Evolutionary conservation across 2,329 filamentous ascomycete genomes (phyloP), one percentile per base, ranked within the genome.

Genomic region (Pseudogymnoascus sp.): DNA sequence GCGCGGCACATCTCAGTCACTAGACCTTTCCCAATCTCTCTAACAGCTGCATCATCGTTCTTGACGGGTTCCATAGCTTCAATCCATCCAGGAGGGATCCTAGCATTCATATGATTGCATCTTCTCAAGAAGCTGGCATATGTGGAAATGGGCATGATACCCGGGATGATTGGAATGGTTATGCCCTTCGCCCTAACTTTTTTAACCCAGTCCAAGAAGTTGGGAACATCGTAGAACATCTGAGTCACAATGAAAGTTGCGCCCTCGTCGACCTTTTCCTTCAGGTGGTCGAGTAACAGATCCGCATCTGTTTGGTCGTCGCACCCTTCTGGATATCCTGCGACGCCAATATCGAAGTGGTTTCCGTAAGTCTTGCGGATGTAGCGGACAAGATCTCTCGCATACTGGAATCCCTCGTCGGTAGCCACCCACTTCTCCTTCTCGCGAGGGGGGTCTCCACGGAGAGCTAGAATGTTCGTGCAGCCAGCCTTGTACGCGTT

Each of bases 141-240:
- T 3, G 94, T 99, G 63, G 91, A 90, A 68, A 99, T 97, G 1
- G 90, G 90, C 87, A 95, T 92, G 70, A 92, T 92, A 21, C 90
- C 91, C 2, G 89, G 88, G 56, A 95, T 82, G 65, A 95, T 94
- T 13, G 89, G 89, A 30, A 94, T 79, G 23, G 77, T 85, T 70
- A 99, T 92, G 55, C 94, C 94, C 69, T 84, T 85, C 58, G 86
- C 90, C 57, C 92, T 87, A 61, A 92, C 91, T 71, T 89, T 94
- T 66, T 82, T 79, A 35, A 95, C 88, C 94, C 94, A 99, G 59
- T 85, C 82, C 59, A 97, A 75, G 74, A 99, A 99, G 71, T 94
- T 92, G 69, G 99, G 92, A 57, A 84, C 92, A 70, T 99, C 92
- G 77, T 99, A 99, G 76, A 97, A 97, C 94, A 99, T 99, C 76